Conservation (phyloP, 257 asterid genomes). For the Oldenlandia corymbosa region DNA sequence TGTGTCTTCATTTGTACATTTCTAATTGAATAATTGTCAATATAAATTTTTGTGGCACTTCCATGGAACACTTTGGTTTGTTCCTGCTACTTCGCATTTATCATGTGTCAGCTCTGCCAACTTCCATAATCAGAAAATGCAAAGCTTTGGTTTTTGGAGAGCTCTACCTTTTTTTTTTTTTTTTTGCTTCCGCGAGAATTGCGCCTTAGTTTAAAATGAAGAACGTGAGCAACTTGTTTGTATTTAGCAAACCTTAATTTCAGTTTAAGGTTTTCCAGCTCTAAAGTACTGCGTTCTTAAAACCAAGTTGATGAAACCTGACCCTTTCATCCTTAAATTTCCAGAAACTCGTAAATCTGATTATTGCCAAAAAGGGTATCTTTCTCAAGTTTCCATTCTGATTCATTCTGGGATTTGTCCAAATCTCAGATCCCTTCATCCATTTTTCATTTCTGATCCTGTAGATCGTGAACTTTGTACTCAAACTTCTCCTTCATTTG, state of each 20-base stretch:
- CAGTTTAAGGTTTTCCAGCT: conserved; percentile 28
- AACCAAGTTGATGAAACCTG: conserved; percentile 15
- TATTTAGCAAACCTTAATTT: conserved; percentile 13
- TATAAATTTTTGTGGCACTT: conserved; percentile 6
- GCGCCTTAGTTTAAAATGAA: conserved; percentile 12
- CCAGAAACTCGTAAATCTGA: background rate
- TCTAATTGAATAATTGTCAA: background rate
- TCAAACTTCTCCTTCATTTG: background rate
- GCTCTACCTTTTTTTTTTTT: conserved; percentile 8
- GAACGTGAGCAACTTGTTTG: conserved; percentile 12
- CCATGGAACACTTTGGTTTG: background rate
- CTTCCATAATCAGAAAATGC: no score
- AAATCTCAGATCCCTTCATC: conserved; percentile 10
- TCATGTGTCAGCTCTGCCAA: background rate
- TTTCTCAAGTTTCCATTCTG: background rate
- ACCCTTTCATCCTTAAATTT: background rate
- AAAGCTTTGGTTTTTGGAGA: conserved; percentile 18
- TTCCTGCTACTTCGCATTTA: background rate
- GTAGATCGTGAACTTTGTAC: conserved; percentile 1
- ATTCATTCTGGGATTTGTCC: conserved; percentile 7
- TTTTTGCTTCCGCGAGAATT: conserved; percentile 24
- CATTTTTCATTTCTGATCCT: background rate
- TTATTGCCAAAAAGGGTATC: background rate
- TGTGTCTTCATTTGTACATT: conserved; percentile 1
- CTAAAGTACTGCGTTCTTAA: conserved; percentile 18